A percentile compares a stretch with the other conserved stretches of the same genome.
These are phyloP conservation scores for Dentipellis fragilis DNA, from an alignment of 768 basidiomycete genomes.

Conservation along the genomic window DNA sequence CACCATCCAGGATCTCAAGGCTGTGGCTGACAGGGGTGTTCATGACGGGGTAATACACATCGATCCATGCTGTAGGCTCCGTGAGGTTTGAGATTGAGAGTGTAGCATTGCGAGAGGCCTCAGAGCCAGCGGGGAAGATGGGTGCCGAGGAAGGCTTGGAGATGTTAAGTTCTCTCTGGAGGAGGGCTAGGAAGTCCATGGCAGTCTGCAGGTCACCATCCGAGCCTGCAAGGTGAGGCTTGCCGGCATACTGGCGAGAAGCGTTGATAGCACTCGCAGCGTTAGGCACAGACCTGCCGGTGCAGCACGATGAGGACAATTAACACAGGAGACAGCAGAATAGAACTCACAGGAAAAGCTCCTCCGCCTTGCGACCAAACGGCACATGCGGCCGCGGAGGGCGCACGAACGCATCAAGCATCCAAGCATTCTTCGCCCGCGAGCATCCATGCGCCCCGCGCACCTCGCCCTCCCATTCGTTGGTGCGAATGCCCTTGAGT, in stretches of 20 bases:
- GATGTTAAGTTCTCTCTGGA: slow-evolving; percentile 57
- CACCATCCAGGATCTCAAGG: slow-evolving; percentile 52
- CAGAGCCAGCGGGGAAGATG: slow-evolving; percentile 63
- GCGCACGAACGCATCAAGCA: slow-evolving; percentile 11
- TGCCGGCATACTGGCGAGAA: slow-evolving; percentile 40
- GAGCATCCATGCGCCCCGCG: background rate
- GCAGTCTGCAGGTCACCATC: slow-evolving; percentile 50
- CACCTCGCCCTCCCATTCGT: background rate
- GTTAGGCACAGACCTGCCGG: slow-evolving; percentile 38
- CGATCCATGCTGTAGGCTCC: slow-evolving; percentile 68
- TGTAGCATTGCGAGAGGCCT: slow-evolving; percentile 58
- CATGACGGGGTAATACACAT: slow-evolving; percentile 81
- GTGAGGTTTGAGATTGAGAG: slow-evolving; percentile 34
- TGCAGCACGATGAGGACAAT: background rate
- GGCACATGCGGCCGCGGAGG: slow-evolving; percentile 13
- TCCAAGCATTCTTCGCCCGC: slow-evolving; percentile 3
- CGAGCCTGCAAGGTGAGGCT: slow-evolving; percentile 56
- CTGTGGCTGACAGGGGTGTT: slow-evolving; percentile 66
- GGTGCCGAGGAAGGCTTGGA: slow-evolving; percentile 30
- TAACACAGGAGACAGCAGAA: background rate
- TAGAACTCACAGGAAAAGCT: slow-evolving; percentile 32
- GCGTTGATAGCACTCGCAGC: slow-evolving; percentile 37
- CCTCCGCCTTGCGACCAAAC: slow-evolving; percentile 29
- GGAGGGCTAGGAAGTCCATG: slow-evolving; percentile 52
- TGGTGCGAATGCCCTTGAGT: background rate